A percentile compares a stretch with the other conserved stretches of the same genome.
phyloP scores from a whole-genome alignment of 1,284 basidiomycete genomes.

The Cryptococcus neoformans region DNA sequence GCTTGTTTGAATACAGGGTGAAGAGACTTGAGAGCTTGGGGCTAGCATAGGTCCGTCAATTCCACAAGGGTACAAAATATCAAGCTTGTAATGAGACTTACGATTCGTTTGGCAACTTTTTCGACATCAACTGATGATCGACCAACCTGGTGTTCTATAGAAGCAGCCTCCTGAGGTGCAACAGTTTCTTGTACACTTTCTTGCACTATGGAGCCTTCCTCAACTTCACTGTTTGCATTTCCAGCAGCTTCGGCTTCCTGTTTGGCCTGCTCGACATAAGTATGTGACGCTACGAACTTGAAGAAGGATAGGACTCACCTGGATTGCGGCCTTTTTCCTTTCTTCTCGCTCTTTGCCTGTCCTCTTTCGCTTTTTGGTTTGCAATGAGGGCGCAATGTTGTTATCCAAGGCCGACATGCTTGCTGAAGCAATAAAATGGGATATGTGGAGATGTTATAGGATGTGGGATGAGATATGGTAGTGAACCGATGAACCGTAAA shows the following conservation, averaged over 20 bases:
- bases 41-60: conserved; percentile 21
- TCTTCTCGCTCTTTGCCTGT: conserved; percentile 47
- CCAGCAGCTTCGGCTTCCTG: conserved; percentile 8
- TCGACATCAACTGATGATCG: conserved; percentile 23
- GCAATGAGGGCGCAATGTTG: not conserved
- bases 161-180: not conserved
- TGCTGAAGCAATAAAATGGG: no score
- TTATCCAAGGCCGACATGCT: not conserved
- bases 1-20: conserved; percentile 63
- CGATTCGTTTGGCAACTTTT: conserved; percentile 32
- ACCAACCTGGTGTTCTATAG: not conserved
- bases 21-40: conserved; percentile 44
- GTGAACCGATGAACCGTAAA: no score
- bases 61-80: not conserved
- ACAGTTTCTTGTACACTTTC: not conserved
- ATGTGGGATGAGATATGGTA: no score
- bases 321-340: conserved; percentile 36
- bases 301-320: not conserved
- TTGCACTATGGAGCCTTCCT: not conserved
- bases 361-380: conserved; percentile 44
- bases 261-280: conserved; percentile 3
- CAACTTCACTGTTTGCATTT: not conserved
- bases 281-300: not conserved
- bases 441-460: no score
- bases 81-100: conserved; percentile 13